Evolutionary conservation across 2,329 filamentous ascomycete genomes (phyloP), one percentile per base, ranked within the genome.

Genomic region (Plenodomus biglobosus): DNA sequence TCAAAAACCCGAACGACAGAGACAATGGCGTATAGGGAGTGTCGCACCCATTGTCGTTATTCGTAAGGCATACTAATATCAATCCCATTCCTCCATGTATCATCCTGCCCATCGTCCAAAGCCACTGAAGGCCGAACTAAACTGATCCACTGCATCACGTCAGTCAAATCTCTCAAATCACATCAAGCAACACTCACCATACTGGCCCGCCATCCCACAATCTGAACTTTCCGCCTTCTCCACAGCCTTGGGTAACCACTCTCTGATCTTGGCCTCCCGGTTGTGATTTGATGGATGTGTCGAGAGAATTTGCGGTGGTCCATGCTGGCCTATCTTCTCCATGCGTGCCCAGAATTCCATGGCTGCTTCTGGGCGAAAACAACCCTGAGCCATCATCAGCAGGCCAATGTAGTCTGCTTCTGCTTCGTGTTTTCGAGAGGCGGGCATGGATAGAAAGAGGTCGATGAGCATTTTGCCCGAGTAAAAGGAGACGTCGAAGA

Each of bases 381-480:
- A 92, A 20, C 85, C 86, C 72, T 89, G 83, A 0, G 87, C 83
- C 86, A 92, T 92, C 80, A 92, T 87, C 80, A 92, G 83, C 27
- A 92, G 71, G 0, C 88, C 88, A 40, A 92, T 90, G 61, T 88
- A 89, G 64, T 92, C 88, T 0, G 88, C 88, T 73, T 92, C 88
- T 40, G 78, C 83, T 76, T 86, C 88, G 73, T 91, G 87, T 64
- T 79, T 80, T 40, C 88, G 77, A 39, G 82, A 83, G 68, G 87
- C 88, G 1, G 88, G 88, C 51, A 81, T 75, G 40, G 77, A 78
- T 64, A 90, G 83, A n/a, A 85, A 78, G 15, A 88, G 67, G 42
- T 88, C 79, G 21, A 87, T 72, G 18, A 85, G 49, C 30, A 75
- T 50, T 43, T 73, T 68, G 40, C 65, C 60, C 53, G 66, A 42